phyloP scores from a whole-genome alignment of 139 green algal genomes.

The Zygnema cylindricum region DNA sequence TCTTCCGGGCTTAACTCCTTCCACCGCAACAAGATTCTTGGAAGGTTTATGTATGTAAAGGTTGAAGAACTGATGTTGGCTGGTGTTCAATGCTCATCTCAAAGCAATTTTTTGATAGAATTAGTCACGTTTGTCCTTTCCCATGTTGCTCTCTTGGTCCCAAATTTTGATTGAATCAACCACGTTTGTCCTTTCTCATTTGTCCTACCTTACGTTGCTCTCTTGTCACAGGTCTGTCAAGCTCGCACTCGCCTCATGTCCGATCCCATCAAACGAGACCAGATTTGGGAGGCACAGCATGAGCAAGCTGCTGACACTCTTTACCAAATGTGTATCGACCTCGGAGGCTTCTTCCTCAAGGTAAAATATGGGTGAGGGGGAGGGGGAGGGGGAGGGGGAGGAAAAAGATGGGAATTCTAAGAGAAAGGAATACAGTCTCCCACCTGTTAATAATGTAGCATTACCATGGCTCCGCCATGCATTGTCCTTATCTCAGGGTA shows the following conservation, averaged over 20 bases:
- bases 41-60: neutral
- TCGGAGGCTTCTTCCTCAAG: conserved; percentile 63
- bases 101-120: neutral
- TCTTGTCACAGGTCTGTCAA: conserved; percentile 55
- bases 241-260: neutral
- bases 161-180: neutral
- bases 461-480: no score
- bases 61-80: neutral
- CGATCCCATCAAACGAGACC: neutral
- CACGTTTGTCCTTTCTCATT: conserved; percentile 8
- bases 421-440: no score
- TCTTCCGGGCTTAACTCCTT: no score
- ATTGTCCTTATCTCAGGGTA: no score
- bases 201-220: no score
- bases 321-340: conserved; percentile 53
- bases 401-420: no score
- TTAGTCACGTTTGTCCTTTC: neutral
- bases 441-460: no score
- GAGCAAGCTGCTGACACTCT: conserved; percentile 42
- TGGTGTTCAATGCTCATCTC: neutral
- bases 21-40: no score
- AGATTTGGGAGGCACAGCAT: conserved; percentile 58
- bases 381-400: no score
- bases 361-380: no score
- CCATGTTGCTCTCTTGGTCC: neutral